A percentile compares a stretch with the other conserved stretches of the same genome.
Evolutionary conservation across 805 yeast genomes (phyloP).

Genomic region (Yamadazyma nakazawae): DNA sequence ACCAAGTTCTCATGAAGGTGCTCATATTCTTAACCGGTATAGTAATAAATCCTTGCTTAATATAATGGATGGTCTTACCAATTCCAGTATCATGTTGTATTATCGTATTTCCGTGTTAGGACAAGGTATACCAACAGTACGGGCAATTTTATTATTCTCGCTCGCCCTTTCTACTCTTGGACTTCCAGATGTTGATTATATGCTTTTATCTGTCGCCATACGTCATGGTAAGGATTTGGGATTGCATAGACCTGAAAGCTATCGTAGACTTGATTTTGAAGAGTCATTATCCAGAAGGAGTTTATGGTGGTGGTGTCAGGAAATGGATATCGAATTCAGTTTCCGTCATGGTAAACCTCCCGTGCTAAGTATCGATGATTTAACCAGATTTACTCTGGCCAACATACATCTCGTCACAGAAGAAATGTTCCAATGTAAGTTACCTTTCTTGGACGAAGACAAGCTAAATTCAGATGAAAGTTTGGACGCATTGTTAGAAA

Average conservation of each 20-base stretch:
- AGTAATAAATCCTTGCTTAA: not conserved
- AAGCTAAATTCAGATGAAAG: not conserved
- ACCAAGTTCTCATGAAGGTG: not conserved
- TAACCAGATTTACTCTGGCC: not conserved
- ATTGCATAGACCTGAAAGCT: conserved; percentile 34
- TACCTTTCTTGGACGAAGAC: not conserved
- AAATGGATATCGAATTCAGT: conserved; percentile 35
- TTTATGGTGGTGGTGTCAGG: conserved; percentile 35
- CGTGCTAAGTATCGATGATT: conserved; percentile 19
- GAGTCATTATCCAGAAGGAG: conserved; percentile 22
- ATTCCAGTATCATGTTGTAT: conserved; percentile 45
- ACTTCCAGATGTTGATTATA: conserved; percentile 26
- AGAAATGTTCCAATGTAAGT: not conserved
- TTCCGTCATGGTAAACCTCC: conserved; percentile 40
- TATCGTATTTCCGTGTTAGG: conserved; percentile 47
- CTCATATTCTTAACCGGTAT: not conserved
- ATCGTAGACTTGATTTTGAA: conserved; percentile 14
- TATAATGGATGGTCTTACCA: not conserved
- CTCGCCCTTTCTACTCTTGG: conserved; percentile 31
- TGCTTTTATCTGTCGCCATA: conserved; percentile 30
- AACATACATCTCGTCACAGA: not conserved
- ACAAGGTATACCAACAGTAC: conserved; percentile 50
- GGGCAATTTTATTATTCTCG: conserved; percentile 48
- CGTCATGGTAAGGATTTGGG: conserved; percentile 41
- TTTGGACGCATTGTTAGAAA: not conserved